Conservation (phyloP, 2,329 filamentous ascomycete genomes). For the Colletotrichum siamense region DNA sequence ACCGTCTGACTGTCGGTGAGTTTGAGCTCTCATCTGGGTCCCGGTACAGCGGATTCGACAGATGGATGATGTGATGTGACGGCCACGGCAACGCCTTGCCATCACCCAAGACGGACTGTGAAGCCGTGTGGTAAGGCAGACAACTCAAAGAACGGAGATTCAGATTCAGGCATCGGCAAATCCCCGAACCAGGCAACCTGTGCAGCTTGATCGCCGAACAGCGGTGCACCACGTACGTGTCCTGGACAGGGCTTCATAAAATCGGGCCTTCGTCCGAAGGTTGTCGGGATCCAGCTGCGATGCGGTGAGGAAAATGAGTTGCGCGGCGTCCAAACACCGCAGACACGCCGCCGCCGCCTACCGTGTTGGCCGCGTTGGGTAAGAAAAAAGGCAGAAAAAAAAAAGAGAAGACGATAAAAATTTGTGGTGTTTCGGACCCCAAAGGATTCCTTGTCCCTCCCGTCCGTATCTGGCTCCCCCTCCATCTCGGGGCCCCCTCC, state of each 20-base stretch:
- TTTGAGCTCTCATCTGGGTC: not conserved
- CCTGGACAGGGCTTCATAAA: constrained; percentile 2
- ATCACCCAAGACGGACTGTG: not conserved
- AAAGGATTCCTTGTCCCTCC: not conserved
- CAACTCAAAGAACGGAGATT: not conserved
- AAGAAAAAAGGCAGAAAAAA: not conserved
- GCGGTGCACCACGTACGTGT: constrained; percentile 8
- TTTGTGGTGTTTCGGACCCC: not conserved
- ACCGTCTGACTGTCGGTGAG: not conserved
- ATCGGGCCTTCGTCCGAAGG: constrained; percentile 12
- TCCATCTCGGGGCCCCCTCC: not conserved
- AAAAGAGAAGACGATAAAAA: not conserved
- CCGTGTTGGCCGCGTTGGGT: not conserved
- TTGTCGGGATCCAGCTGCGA: constrained; percentile 2
- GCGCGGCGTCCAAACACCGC: not conserved
- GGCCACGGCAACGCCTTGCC: not conserved
- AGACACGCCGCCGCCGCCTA: not conserved
- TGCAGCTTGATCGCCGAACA: not conserved
- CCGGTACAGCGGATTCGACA: not conserved
- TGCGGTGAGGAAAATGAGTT: not conserved
- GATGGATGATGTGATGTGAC: not conserved
- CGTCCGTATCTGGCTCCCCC: not conserved
- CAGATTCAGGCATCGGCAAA: not conserved
- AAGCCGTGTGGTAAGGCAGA: not conserved
- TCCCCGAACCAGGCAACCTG: not conserved